Percentiles rank a stretch among this genome's conserved stretches.
Conservation (phyloP, 768 basidiomycete species). For the Sistotremastrum niveocremeum region DNA sequence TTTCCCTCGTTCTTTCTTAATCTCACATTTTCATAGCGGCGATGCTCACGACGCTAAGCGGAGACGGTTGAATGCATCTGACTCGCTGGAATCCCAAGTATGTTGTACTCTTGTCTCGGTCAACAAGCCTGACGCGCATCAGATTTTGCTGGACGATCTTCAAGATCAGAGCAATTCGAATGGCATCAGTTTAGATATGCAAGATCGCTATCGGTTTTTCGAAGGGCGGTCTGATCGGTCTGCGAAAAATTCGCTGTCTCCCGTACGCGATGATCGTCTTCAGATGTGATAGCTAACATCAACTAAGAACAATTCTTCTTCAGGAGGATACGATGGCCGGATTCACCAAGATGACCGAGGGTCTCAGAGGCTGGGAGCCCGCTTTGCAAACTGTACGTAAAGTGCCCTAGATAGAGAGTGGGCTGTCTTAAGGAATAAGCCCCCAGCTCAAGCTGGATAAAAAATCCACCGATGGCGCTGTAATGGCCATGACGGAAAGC, state of each 20-base stretch:
- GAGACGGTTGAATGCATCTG: constrained; percentile 30
- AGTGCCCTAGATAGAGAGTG: too few species aligned
- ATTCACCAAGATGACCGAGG: too few species aligned
- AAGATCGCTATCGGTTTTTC: constrained; percentile 72
- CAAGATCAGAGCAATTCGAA: constrained; percentile 48
- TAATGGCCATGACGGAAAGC: constrained; percentile 66
- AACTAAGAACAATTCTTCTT: too few species aligned
- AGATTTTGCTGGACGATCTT: constrained; percentile 81
- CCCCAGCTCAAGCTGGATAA: constrained; percentile 53
- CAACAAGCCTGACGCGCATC: constrained; percentile 19
- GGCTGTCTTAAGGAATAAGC: background rate
- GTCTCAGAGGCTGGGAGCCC: too few species aligned
- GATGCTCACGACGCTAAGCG: constrained; percentile 36
- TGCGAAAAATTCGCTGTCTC: background rate
- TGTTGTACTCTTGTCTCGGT: background rate
- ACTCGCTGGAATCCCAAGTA: constrained; percentile 11
- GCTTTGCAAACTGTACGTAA: too few species aligned
- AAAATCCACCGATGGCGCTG: constrained; percentile 52
- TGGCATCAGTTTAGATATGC: constrained; percentile 78
- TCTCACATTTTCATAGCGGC: constrained; percentile 1
- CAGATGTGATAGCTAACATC: too few species aligned
- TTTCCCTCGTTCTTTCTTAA: background rate
- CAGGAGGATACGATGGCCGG: too few species aligned
- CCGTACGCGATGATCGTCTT: background rate
- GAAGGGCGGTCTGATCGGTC: constrained; percentile 21